These are phyloP conservation scores for Aspergillus caelatus DNA, from an alignment of 2,329 filamentous ascomycete genomes.

Conservation along the genomic window DNA sequence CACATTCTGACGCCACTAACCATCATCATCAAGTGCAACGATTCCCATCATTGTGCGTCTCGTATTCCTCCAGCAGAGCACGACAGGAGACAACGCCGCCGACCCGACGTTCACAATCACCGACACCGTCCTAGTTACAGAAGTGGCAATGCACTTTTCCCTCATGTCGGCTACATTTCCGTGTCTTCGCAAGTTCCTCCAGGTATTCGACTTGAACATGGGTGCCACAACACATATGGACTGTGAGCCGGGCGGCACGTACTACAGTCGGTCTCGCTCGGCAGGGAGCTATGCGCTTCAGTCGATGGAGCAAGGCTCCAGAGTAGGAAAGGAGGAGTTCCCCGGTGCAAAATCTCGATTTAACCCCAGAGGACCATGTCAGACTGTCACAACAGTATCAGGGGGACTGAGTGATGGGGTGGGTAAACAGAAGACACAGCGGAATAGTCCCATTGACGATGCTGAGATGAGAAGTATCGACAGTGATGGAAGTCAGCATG, in stretches of 20 bases:
- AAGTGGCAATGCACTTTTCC: conserved; percentile 8
- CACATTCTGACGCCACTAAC: neutral
- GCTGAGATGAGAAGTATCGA: neutral
- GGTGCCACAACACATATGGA: neutral
- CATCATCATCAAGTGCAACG: neutral
- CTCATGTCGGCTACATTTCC: conserved; percentile 2
- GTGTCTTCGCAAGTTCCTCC: conserved; percentile 5
- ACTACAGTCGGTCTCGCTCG: neutral
- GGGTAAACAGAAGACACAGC: neutral
- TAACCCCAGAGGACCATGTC: neutral
- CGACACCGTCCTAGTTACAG: neutral
- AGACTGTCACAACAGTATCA: neutral
- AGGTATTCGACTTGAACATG: conserved; percentile 5
- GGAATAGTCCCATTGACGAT: neutral
- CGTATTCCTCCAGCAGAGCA: neutral
- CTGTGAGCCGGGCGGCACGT: neutral
- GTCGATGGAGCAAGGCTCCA: neutral
- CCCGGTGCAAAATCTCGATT: neutral
- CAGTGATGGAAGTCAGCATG: conserved; percentile 1
- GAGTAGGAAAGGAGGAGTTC: neutral
- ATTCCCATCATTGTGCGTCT: neutral
- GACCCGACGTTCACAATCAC: neutral
- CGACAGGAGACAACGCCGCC: neutral
- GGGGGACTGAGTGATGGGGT: neutral
- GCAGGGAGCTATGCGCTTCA: neutral